Conservation (phyloP, 1,139 yeast genomes). For the Suhomyces bokatorum region DNA sequence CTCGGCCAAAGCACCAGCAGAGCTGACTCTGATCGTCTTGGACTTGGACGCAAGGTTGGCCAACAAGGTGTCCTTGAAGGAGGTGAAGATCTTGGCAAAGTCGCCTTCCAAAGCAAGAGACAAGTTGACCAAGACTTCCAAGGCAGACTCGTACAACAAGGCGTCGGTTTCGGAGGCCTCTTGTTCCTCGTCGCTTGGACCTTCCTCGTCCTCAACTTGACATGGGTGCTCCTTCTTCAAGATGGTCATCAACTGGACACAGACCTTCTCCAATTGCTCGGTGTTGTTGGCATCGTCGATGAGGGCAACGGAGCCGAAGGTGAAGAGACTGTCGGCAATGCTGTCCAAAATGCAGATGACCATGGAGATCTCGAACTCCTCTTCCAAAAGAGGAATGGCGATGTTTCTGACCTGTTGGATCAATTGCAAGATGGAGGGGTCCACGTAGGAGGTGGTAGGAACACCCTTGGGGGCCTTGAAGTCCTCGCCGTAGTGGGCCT, state of each 20-base stretch:
- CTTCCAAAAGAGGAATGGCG: constrained; percentile 63
- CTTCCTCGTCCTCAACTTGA: constrained; percentile 60
- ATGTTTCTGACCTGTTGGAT: constrained; percentile 66
- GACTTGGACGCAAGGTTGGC: constrained; percentile 64
- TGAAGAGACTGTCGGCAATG: constrained; percentile 66
- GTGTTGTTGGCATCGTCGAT: constrained; percentile 59
- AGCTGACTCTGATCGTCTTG: constrained; percentile 74
- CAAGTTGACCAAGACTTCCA: constrained; percentile 80
- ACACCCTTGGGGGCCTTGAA: constrained; percentile 71
- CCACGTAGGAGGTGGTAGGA: constrained; percentile 62
- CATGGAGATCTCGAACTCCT: constrained; percentile 81
- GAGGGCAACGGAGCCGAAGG: constrained; percentile 74
- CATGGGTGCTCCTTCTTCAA: constrained; percentile 81
- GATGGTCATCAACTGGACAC: constrained; percentile 68
- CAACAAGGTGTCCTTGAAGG: constrained; percentile 69
- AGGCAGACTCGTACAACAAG: constrained; percentile 76
- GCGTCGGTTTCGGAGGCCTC: constrained; percentile 89
- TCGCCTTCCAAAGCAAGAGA: constrained; percentile 74
- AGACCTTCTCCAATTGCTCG: constrained; percentile 60
- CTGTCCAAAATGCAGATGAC: constrained; percentile 79
- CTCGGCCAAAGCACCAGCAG: constrained; percentile 91
- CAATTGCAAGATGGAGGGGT: constrained; percentile 56
- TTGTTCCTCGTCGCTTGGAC: constrained; percentile 52
- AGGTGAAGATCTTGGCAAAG: constrained; percentile 68
- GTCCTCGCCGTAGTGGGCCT: constrained; percentile 51